phyloP scores from a whole-genome alignment of 768 basidiomycete species.

The Clavulina sp. region DNA sequence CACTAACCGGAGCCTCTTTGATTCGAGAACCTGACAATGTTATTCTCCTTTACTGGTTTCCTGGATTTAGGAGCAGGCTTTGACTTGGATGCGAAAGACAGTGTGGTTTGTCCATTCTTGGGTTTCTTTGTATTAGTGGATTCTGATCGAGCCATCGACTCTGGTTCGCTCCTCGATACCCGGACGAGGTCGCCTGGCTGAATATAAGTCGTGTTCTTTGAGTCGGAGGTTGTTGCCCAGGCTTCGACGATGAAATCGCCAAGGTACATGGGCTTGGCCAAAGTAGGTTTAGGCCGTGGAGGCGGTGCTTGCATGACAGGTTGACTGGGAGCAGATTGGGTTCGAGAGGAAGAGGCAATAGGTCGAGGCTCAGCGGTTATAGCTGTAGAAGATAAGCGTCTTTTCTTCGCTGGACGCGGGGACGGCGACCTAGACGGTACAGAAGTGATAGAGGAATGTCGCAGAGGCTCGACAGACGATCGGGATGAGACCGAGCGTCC shows the following conservation, averaged over 20 bases:
- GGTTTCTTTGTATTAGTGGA: constrained; percentile 8
- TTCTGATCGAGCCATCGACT: background rate
- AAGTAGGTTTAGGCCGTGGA: background rate
- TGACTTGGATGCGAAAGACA: constrained; percentile 9
- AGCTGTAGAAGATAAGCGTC: background rate
- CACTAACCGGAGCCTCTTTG: constrained; percentile 7
- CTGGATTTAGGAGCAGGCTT: constrained; percentile 3
- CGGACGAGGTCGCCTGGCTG: constrained; percentile 5
- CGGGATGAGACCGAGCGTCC: no score
- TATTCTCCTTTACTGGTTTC: constrained; percentile 5
- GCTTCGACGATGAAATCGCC: constrained; percentile 9
- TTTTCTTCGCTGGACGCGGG: background rate
- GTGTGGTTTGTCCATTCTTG: constrained; percentile 6
- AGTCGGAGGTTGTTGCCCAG: constrained; percentile 10
- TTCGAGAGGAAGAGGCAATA: background rate
- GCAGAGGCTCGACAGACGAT: no score
- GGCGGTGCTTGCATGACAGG: background rate
- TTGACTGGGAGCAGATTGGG: background rate
- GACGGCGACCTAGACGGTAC: background rate
- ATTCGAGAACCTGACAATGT: constrained; percentile 11
- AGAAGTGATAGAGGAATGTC: background rate
- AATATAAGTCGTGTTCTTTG: constrained; percentile 2
- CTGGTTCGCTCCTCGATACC: constrained; percentile 1
- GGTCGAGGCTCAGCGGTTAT: background rate
- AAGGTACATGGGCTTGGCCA: constrained; percentile 2